phyloP scores from a whole-genome alignment of 805 yeast species.

The Candida sithepensis region DNA sequence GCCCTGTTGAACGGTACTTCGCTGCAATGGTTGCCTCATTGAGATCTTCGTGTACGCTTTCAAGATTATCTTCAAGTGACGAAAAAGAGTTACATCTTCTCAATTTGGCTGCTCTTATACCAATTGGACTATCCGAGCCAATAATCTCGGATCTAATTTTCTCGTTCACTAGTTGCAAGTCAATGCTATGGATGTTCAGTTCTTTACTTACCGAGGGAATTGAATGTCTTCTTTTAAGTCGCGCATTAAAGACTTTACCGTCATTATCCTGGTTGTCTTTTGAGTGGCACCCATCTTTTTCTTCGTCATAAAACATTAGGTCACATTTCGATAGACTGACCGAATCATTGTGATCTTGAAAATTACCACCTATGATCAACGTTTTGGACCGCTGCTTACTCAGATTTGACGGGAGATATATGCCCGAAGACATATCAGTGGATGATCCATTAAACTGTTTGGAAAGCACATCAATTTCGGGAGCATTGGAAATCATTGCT shows the following conservation, averaged over 20 bases:
- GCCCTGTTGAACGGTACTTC: background rate
- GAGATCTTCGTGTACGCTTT: background rate
- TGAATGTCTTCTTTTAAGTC: conserved; percentile 37
- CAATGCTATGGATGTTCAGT: conserved; percentile 28
- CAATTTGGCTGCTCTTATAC: conserved; percentile 9
- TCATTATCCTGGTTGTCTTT: conserved; percentile 14
- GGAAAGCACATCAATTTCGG: background rate
- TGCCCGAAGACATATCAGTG: background rate
- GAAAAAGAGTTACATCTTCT: conserved; percentile 37
- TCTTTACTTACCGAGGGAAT: conserved; percentile 35
- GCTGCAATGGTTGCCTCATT: background rate
- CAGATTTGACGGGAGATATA: conserved; percentile 6
- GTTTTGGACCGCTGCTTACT: conserved; percentile 19
- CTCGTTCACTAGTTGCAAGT: conserved; percentile 19
- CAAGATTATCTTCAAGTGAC: conserved; percentile 13
- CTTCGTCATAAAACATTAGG: conserved; percentile 8
- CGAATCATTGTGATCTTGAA: conserved; percentile 17
- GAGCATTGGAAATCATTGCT: background rate
- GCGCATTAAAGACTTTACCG: conserved; percentile 16
- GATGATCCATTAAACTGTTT: background rate
- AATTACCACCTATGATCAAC: conserved; percentile 21
- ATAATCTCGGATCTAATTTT: conserved; percentile 17
- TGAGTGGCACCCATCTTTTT: background rate
- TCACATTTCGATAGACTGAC: conserved; percentile 2
- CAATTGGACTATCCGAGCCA: conserved; percentile 3